Base-by-base conservation (phyloP, 345 rosid genomes). In the Salix koriyanagi region DNA sequence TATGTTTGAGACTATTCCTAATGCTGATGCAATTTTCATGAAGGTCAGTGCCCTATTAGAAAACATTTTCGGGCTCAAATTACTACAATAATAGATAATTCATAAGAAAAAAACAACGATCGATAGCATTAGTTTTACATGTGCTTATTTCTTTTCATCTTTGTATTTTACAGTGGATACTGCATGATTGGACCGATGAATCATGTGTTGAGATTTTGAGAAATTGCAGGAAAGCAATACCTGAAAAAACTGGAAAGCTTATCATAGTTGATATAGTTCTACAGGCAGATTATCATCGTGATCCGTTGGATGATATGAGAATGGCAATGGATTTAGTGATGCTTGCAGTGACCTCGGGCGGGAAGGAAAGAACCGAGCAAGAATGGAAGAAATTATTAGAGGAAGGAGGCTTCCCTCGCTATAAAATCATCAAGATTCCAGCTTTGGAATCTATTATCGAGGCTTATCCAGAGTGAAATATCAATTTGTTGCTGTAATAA, bases 391-490 rank as follows among this genome's bases (percentile, higher is more conserved):
- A 71, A 14, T 5, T 87, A 1, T 62, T 84, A 13, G 54, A 66
- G 42, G 50, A 70, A 71, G 86, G 82, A 44, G 89, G 86, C 5
- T 84, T 86, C 32, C 74, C 82, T 70, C 75, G 79, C 34, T 79
- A 69, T 76, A 82, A 82, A n/a, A 80, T 86, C 75, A 74, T 84
- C 75, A 69, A 64, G n/a, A 73, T 84, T 48, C 84, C 83, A 12
- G 80, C 85, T 34, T 37, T 80, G 3, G 77, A 64, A 0, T 83
- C 86, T 30, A 79, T 83, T 6, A 84, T 84, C 32, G 87, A 30
- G 32, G 32, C 32, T 34, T 81, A 69, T 66, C 87, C 81, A 30
- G 32, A 9, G 2, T 78, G 74, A 64, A 12, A 39, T 44, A 44
- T 44, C 50, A 44, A 44, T 12, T 13, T 44, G 50, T 44, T 44